Evolutionary conservation across 352 stramenopile species (phyloP), one percentile per base, ranked within the genome.

Genomic region (Globisporangium cystogenes): DNA sequence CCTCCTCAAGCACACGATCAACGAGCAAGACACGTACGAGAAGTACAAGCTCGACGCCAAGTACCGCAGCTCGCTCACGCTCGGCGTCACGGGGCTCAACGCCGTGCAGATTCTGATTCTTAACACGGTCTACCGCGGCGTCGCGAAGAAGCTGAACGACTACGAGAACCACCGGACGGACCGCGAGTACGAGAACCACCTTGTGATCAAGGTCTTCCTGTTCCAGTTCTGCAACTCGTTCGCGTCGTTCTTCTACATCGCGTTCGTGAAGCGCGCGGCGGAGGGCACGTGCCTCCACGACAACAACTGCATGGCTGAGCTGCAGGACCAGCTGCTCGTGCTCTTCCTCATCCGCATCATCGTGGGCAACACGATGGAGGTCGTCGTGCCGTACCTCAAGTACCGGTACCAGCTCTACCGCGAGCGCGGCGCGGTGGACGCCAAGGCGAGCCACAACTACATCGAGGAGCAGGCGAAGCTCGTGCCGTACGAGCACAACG

Each of bases 171-270:
- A 98, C 63, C 86, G 87, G 36, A 98, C 90, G 1, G 82, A 95
- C 24, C 75, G 72, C 14, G 77, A 91, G 60, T 96, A 93, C 64
- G 75, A 94, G 49, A 96, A 96, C 59, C 68, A 91, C 51, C 74
- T 99, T 53, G 98, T 98, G 52, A 93, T 96, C 69, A 99, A 99
- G 74, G 95, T 98, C 11, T 98, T 99, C 55, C 70, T 98, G 35
- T 99, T 99, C 67, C 86, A 97, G 63, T 99, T 99, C 60, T 96
- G 96, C 59, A 98, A 97, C 78, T 98, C 96, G 54, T 98, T 98
- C 54, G 89, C 92, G n/a, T 97, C 90, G 23, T 91, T 98, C 39
- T 98, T 98, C 65, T 99, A 98, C 73, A 98, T 94, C 26, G 83
- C 76, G 16, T 94, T 92, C 48, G 27, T 90, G 7, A 91, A 91